Percentiles rank a stretch among this genome's conserved stretches.
Evolutionary conservation across 2,329 filamentous ascomycete species (phyloP).

Genomic region (Cladophialophora chaetospira): DNA sequence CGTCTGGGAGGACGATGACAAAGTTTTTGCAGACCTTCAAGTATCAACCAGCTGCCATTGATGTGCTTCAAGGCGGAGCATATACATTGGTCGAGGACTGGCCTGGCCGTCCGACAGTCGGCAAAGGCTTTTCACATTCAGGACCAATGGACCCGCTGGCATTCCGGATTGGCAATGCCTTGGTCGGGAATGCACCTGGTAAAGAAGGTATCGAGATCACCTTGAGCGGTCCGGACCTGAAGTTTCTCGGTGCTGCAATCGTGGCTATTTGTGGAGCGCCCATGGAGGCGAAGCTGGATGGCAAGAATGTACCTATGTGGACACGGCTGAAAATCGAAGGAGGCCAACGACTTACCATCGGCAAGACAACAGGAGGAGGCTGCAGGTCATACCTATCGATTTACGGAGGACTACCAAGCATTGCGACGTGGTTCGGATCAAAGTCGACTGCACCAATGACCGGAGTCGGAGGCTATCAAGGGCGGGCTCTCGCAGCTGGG

Average conservation of each 20-base stretch:
- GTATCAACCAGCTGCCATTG: slow-evolving; percentile 55
- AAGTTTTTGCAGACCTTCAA: slow-evolving; percentile 57
- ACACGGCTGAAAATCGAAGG: slow-evolving; percentile 52
- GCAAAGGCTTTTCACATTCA: slow-evolving; percentile 60
- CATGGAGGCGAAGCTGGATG: slow-evolving; percentile 56
- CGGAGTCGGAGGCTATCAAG: slow-evolving; percentile 62
- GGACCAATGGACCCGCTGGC: slow-evolving; percentile 65
- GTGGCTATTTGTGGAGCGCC: slow-evolving; percentile 60
- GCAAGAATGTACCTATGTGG: slow-evolving; percentile 56
- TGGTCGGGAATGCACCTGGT: slow-evolving; percentile 58
- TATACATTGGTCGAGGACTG: slow-evolving; percentile 63
- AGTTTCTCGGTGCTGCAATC: slow-evolving; percentile 57
- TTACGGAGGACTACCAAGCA: slow-evolving; percentile 56
- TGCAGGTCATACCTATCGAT: slow-evolving; percentile 63
- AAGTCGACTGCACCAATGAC: slow-evolving; percentile 62
- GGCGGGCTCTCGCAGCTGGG: slow-evolving; percentile 56
- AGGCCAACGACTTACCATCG: slow-evolving; percentile 58
- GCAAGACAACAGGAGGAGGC: slow-evolving; percentile 55
- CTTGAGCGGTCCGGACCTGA: slow-evolving; percentile 59
- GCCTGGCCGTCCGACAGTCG: slow-evolving; percentile 58
- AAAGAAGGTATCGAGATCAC: slow-evolving; percentile 63
- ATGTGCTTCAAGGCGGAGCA: slow-evolving; percentile 58
- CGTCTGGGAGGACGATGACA: slow-evolving; percentile 57
- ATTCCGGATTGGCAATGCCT: slow-evolving; percentile 59
- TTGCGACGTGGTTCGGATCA: slow-evolving; percentile 60